Base-by-base conservation (phyloP, 805 yeast genomes). In the Zygotorulaspora sp. region DNA sequence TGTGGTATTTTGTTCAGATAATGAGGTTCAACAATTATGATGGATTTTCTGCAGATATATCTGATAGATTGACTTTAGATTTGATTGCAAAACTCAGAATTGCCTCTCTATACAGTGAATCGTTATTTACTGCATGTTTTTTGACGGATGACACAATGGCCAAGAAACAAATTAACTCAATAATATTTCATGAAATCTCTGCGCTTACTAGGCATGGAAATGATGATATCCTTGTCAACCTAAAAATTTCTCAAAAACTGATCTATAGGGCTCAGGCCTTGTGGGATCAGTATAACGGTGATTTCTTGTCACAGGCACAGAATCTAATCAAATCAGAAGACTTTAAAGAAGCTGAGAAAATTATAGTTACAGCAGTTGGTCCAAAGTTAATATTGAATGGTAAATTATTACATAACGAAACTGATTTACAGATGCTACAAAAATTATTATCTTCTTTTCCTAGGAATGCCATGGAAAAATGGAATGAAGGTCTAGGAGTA, bases 61-160 rank as follows among this genome's bases (percentile, higher is more conserved):
- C 64, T 17, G 78, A 74, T 43, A 47, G 52, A 31, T 40, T 72
- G 26, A 61, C 74, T 5, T 42, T 61, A 3, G 46, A 55, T 1
- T 67, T 78, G 52, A 80, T 83, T 8, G 66, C 71, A 29, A 74
- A 77, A 43, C 65, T 84, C 28, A 69, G 65, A 32, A 43, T 61
- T 6, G 54, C 54, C n/a, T 74, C 73, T 0, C 61, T 73, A 35
- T 71, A 74, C 69, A 66, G 67, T 40, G 83, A 80, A 45, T 73
- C 94, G 0, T 45, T 86, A 2, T 83, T 73, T 53, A 79, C 83
- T 2, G 67, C 77, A 27, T 66, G 80, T 12, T 86, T 81, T 51
- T 51, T 84, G 17, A 43, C 47, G 2, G 65, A 74, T 51, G 82
- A 80, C 42, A 50, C 44, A 1, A 50, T 56, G 0, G 74, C 80